Base-by-base conservation (phyloP, 2,329 filamentous ascomycete species). In the Anisogramma anomala region DNA sequence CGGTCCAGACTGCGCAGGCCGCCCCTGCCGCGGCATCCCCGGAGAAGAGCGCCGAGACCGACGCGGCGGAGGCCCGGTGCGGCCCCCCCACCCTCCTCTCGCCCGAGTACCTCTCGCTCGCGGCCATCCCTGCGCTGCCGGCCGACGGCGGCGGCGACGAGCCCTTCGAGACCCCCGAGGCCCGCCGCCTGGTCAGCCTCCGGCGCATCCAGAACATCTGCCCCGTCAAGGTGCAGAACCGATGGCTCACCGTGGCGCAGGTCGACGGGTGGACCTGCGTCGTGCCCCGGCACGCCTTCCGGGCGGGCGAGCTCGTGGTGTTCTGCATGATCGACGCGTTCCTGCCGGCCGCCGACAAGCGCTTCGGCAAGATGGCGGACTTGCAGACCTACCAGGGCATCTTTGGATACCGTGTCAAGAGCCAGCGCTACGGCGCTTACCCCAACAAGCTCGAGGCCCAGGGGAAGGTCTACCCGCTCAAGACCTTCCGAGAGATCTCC, bases 271-370 rank as follows among this genome's bases (percentile, higher is more conserved):
- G 55, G 55, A 48, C 33, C 2, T 51, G 54, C 20, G 39, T 49
- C 1, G 49, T 54, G 4, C 38, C 41, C 8, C 43, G 36, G 3
- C 15, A 42, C 7, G 28, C 35, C 1, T 53, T 56, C 40, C 9
- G 17, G 17, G 14, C 20, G 6, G 48, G 47, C 7, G 43, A 56
- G 1, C 35, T 47, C 3, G 50, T 52, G 1, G 7, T 58, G 1
- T 56, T 55, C 25, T 42, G 54, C 19, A 53, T 58, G 46, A 42
- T 51, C 3, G 56, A 57, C 30, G 36, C 50, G 0, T 58, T 55
- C 36, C 43, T 58, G 2, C 56, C 55, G 0, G 42, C 45, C 2
- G 22, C 15, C n/a, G 39, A 52, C n/a, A 7, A 36, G 3, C 34
- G 36, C 0, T 51, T 48, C 31, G 36, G 40, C 0, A 3, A 27